phyloP scores from a whole-genome alignment of 2,329 filamentous ascomycete species.

The Biscogniauxia sp. region DNA sequence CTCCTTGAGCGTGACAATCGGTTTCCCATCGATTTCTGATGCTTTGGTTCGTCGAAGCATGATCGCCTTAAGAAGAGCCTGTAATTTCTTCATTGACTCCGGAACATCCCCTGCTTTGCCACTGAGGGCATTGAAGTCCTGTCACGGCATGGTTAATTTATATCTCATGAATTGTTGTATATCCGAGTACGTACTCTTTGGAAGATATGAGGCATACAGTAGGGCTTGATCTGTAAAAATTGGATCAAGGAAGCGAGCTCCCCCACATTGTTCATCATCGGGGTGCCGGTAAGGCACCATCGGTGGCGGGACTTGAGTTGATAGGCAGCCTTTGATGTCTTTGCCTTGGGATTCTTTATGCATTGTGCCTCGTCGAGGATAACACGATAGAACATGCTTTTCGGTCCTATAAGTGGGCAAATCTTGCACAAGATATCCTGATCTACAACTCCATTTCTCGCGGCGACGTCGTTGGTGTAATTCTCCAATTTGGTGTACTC shows the following conservation, averaged over 20 bases:
- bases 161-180: not conserved
- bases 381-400: constrained; percentile 62
- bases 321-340: constrained; percentile 58
- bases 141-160: constrained; percentile 10
- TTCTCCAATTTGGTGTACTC: constrained; percentile 63
- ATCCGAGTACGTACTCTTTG: constrained; percentile 42
- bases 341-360: constrained; percentile 72
- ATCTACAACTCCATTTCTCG: constrained; percentile 37
- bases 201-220: constrained; percentile 64
- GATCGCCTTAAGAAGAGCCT: constrained; percentile 73
- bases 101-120: constrained; percentile 39
- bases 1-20: constrained; percentile 66
- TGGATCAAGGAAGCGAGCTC: constrained; percentile 76
- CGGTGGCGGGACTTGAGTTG: constrained; percentile 59
- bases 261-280: constrained; percentile 82
- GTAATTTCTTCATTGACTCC: constrained; percentile 69
- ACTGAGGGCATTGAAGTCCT: constrained; percentile 41
- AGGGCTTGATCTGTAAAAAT: constrained; percentile 76
- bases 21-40: constrained; percentile 75
- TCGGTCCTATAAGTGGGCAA: constrained; percentile 60
- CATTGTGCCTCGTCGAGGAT: constrained; percentile 79
- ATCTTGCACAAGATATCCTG: constrained; percentile 37
- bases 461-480: constrained; percentile 49
- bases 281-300: constrained; percentile 77
- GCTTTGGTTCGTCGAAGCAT: constrained; percentile 81